Evolutionary conservation across 139 green algal genomes (phyloP), one percentile per base, ranked within the genome.

Genomic region (Picochlorum sp.): DNA sequence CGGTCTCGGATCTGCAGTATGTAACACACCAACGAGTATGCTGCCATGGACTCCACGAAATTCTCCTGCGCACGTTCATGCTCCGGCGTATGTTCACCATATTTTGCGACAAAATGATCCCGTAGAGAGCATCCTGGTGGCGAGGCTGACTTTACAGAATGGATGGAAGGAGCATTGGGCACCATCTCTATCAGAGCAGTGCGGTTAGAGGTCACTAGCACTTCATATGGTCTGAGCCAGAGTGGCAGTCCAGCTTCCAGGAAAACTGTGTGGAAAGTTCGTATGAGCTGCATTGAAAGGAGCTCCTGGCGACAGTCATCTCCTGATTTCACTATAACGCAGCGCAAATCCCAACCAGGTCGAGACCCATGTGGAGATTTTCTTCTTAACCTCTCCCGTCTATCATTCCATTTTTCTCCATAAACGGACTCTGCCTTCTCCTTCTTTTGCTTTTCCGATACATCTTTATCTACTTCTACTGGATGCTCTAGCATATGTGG

Each of bases 231-330:
- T 3, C 78, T 69, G 55, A 97, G 69, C 81, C 80, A 93, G 44
- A 97, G 78, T 12, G 88, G 87, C 66, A 98, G 74, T 24, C 75
- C 68, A 10, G 82, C 76, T 57, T 96, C 91, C 26, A 61, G 50
- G 64, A 88, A 98, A 37, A 97, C 90, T 30, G 83, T 76, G 4
- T 78, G 51, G 28, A 97, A 89, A 7, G 82, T 75, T 7, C 68
- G 65, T 9, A 98, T 81, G 22, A 98, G 81, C 82, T 98, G 62
- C 74, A 96, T 73, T 5, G 92, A 92, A 56, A 98, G 78, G 49
- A 95, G 77, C 81, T 98, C 92, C 75, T 98, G 92, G 16, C 92
- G 65, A 73, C 92, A 97, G 72, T 99, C 93, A 62, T 99, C 92
- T 0, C 92, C 92, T 26, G 68, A 81, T 73, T 99, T 99, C n/a